phyloP scores from a whole-genome alignment of 2,329 filamentous ascomycete genomes.

The Cercospora sp. region DNA sequence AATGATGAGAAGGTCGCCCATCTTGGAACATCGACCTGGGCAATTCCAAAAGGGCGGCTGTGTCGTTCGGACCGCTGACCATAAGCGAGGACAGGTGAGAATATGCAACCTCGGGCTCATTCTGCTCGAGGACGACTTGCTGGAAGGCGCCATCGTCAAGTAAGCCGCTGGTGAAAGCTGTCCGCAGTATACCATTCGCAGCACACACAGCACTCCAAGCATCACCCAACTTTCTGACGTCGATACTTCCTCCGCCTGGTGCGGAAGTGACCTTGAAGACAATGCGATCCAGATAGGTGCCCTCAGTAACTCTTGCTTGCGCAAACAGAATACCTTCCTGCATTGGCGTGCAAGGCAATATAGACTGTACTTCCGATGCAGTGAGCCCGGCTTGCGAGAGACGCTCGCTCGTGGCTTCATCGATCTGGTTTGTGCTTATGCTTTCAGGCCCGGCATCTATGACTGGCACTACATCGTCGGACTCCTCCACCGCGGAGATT shows the following conservation, averaged over 20 bases:
- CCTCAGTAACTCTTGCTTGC: neutral
- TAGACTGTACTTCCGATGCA: neutral
- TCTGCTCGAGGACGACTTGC: neutral
- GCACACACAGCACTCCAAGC: neutral
- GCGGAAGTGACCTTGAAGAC: neutral
- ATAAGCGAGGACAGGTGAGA: neutral
- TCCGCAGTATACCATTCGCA: neutral
- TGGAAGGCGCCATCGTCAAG: neutral
- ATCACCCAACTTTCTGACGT: neutral
- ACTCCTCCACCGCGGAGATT: neutral
- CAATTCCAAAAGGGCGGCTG: neutral
- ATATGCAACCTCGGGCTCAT: neutral
- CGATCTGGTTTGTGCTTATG: neutral
- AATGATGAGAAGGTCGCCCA: neutral
- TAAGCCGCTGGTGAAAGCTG: neutral
- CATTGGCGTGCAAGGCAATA: neutral
- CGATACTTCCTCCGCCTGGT: neutral
- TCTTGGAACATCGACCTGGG: neutral
- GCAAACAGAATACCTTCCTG: neutral
- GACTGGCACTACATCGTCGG: neutral
- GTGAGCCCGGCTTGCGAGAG: neutral
- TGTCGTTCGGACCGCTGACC: neutral
- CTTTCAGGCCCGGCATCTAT: neutral
- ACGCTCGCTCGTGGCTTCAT: neutral
- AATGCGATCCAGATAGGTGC: neutral